These are phyloP conservation scores for Penicillium olsonii DNA, from an alignment of 2,329 filamentous ascomycete species.

Conservation along the genomic window DNA sequence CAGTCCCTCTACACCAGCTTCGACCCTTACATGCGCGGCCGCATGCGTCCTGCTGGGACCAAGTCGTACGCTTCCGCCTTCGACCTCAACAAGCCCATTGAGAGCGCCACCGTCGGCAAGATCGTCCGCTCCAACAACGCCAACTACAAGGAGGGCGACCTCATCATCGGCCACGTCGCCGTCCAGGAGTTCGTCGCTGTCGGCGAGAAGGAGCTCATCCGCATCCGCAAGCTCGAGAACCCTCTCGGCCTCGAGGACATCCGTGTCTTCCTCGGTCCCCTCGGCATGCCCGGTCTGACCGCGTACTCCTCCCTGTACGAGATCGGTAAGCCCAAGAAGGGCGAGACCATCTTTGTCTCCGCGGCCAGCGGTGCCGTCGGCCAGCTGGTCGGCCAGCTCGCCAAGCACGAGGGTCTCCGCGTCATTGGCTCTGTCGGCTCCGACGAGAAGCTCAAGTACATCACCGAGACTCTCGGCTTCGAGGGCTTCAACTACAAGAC, in stretches of 20 bases:
- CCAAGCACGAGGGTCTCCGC: slow-evolving; percentile 75
- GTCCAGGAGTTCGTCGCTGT: slow-evolving; percentile 71
- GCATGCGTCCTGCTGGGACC: slow-evolving; percentile 66
- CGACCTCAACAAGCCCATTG: slow-evolving; percentile 62
- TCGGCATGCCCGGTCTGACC: slow-evolving; percentile 78
- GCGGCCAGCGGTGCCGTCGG: slow-evolving; percentile 81
- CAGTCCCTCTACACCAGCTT: slow-evolving; percentile 74
- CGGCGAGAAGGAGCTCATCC: slow-evolving; percentile 46
- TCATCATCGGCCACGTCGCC: slow-evolving; percentile 60
- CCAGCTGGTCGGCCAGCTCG: slow-evolving; percentile 78
- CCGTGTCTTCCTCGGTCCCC: slow-evolving; percentile 68
- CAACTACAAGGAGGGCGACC: slow-evolving; percentile 67
- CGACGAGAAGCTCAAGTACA: slow-evolving; percentile 77
- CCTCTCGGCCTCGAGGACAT: slow-evolving; percentile 53
- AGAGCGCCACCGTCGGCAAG: slow-evolving; percentile 64
- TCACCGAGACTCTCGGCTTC: slow-evolving; percentile 68
- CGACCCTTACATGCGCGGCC: slow-evolving; percentile 82
- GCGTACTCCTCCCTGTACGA: slow-evolving; percentile 74
- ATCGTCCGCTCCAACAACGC: slow-evolving; percentile 69
- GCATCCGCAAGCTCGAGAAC: slow-evolving; percentile 64
- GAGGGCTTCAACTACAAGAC: slow-evolving; percentile 89
- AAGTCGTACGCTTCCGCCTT: slow-evolving; percentile 71
- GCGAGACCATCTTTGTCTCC: slow-evolving; percentile 79
- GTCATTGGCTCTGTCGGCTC: slow-evolving; percentile 80
- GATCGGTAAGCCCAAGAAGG: slow-evolving; percentile 73